Conservation (phyloP, 768 basidiomycete genomes). For the Rhizopogon vinicolor region DNA sequence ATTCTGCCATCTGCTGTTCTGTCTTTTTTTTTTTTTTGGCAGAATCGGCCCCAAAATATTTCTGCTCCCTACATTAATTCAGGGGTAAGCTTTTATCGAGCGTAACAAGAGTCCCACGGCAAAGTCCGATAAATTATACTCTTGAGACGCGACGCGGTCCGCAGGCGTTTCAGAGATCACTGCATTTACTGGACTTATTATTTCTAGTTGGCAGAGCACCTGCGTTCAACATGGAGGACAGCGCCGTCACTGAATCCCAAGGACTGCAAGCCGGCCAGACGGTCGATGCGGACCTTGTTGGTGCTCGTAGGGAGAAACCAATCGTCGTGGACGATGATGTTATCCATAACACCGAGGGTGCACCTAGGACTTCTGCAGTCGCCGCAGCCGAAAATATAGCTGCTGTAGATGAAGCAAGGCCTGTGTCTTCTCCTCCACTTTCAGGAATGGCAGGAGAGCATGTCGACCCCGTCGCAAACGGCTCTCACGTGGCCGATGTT, state of each 20-base stretch:
- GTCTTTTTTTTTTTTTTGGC: too few species aligned
- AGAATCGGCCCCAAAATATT: too few species aligned
- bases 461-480: neutral
- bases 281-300: constrained; percentile 6
- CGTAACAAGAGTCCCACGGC: constrained; percentile 15
- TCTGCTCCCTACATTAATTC: too few species aligned
- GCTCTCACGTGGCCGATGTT: neutral
- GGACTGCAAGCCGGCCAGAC: constrained; percentile 8
- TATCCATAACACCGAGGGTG: neutral
- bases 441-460: neutral
- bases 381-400: neutral
- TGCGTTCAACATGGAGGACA: neutral
- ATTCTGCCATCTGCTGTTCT: too few species aligned
- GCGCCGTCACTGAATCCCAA: constrained; percentile 21
- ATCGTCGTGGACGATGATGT: constrained; percentile 5
- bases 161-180: neutral
- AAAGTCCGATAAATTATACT: constrained; percentile 18
- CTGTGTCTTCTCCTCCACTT: neutral
- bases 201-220: neutral
- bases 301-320: constrained; percentile 5
- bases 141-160: neutral
- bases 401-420: neutral
- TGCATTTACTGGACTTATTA: neutral
- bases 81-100: too few species aligned
- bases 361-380: neutral